Conservation (phyloP, 306 rosid genomes). For the Quercus glauca region DNA sequence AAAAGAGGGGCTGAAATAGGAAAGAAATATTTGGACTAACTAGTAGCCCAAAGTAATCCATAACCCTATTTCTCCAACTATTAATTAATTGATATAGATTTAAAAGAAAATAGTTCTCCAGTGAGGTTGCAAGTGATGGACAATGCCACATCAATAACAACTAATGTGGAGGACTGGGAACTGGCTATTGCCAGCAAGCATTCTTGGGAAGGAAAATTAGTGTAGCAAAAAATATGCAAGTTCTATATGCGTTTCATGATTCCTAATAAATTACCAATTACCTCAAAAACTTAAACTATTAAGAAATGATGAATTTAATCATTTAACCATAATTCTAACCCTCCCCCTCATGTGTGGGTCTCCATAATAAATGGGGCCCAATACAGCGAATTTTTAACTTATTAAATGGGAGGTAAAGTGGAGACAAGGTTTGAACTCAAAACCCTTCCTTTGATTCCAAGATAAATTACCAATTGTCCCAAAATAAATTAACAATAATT, state of each 20-base stretch:
- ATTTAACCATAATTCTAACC: no score
- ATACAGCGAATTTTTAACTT: no score
- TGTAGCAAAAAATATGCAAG: neutral
- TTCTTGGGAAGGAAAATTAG: neutral
- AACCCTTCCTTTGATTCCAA: no score
- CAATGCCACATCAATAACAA: neutral
- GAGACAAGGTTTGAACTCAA: no score
- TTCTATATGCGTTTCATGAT: neutral
- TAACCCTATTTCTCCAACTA: neutral
- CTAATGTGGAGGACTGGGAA: neutral
- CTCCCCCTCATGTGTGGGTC: no score
- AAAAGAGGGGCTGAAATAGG: neutral
- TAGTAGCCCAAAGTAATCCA: neutral
- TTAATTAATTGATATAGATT: neutral
- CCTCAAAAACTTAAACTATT: no score
- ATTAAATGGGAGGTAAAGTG: no score
- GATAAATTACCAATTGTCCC: no score
- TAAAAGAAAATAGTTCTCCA: neutral
- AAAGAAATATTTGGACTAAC: constrained; percentile 3
- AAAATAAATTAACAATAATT: no score
- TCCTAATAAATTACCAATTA: no score
- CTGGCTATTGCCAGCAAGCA: neutral
- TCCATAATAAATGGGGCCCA: no score
- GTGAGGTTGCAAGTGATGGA: neutral
- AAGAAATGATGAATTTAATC: no score